Evolutionary conservation across 495 filamentous ascomycete genomes (phyloP).

Genomic region (Xylaria cubensis): DNA sequence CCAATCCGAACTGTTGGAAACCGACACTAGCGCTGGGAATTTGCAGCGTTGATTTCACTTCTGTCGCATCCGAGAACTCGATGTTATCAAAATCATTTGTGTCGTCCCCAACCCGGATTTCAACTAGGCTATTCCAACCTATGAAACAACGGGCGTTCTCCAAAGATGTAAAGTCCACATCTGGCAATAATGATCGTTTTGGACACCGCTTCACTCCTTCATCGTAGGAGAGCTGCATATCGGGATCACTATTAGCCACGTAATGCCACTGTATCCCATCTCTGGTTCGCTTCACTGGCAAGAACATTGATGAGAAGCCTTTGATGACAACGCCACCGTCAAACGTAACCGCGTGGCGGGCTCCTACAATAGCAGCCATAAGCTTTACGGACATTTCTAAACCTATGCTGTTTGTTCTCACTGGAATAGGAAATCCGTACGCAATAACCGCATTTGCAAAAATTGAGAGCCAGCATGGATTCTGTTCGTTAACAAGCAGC

Average conservation of each 20-base stretch:
- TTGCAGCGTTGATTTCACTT: conserved; percentile 1
- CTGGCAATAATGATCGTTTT: background rate
- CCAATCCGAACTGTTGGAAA: conserved; percentile 6
- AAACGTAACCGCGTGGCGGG: conserved; percentile 8
- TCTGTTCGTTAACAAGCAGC: background rate
- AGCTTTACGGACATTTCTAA: conserved; percentile 12
- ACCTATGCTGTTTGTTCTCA: conserved; percentile 1
- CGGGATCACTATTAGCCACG: background rate
- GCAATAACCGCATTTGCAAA: conserved; percentile 10
- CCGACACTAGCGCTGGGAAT: background rate
- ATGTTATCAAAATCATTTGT: conserved; percentile 1
- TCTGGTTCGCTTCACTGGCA: conserved; percentile 8
- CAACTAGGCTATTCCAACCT: conserved; percentile 6
- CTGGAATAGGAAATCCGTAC: conserved; percentile 1
- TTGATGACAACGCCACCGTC: conserved; percentile 10
- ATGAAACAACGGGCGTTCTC: background rate
- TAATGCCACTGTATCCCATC: conserved; percentile 18
- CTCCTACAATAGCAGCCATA: conserved; percentile 11
- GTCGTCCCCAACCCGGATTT: conserved; percentile 8
- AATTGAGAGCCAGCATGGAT: conserved; percentile 11
- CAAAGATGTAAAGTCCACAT: background rate
- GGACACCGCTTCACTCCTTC: background rate
- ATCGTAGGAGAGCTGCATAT: conserved; percentile 7
- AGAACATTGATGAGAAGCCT: conserved; percentile 9
- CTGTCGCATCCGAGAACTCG: background rate